Evolutionary conservation across 495 filamentous ascomycete species (phyloP), one percentile per base, ranked within the genome.

Genomic region (Haplographium delicatum): DNA sequence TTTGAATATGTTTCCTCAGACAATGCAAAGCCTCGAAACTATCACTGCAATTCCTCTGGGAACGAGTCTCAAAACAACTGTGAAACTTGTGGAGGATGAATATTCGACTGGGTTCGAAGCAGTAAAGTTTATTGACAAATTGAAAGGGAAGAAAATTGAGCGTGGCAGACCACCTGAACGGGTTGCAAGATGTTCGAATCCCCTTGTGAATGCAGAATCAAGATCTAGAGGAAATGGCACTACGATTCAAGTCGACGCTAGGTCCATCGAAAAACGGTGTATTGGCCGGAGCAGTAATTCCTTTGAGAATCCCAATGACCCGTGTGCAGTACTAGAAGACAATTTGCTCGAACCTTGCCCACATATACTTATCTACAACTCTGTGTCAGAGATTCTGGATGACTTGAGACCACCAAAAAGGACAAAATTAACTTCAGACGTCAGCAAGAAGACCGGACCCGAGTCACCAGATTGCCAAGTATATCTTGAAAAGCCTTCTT

Each of bases 271-370:
- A 27, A 48, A 49, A 15, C 46, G 53, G 5, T n/a, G 15, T 22
- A 4, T 53, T 4, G 50, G 59, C 40, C 59, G 59, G 15, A 62
- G 59, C 45, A 56, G 52, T 38, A 58, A 55, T 1, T 19, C 8
- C n/a, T 51, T 52, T 20, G 60, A 62, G 4, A 37, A 62, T 27
- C 56, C 56, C 1, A 44, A 23, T 6, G 56, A 59, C 43, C 49
- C 39, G 10, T 51, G 38, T 40, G 56, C 56, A 4, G 22, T 47
- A 5, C 30, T 59, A n/a, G 60, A 59, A 8, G 56, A 62, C 33
- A 42, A 49, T 27, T 9, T 62, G 15, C 38, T 62, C 1, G 60
- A 62, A 25, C 56, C 60, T 34, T 59, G 52, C 31, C 59, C 59
- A 13, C 50, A 53, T 26, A 22, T 33, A 15, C 34, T 44, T n/a